Percentiles rank a stretch among this genome's conserved stretches.
phyloP scores from a whole-genome alignment of 2,329 filamentous ascomycete species.

The Sporothrix pallida region DNA sequence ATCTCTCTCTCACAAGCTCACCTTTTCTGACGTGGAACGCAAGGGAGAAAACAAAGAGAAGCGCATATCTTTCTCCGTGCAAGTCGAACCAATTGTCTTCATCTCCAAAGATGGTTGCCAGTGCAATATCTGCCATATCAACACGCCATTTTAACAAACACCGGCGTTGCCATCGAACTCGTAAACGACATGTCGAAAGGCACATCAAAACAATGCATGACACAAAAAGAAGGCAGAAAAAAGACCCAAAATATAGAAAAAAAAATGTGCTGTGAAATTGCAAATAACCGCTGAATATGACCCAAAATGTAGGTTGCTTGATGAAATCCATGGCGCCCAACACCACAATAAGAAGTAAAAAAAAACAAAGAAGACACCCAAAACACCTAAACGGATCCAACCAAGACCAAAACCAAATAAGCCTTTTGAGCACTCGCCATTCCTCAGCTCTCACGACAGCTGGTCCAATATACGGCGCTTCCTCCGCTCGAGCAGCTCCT shows the following conservation, averaged over 20 bases:
- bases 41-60: constrained; percentile 4
- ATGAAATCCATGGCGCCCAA: not conserved
- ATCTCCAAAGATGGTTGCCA: too few species aligned
- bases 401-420: not conserved
- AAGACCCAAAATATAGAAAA: not conserved
- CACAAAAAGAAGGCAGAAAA: not conserved
- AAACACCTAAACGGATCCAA: not conserved
- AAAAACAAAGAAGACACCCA: not conserved
- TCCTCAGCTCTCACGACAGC: constrained; percentile 35
- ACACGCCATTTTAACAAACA: not conserved
- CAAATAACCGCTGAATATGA: not conserved
- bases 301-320: not conserved
- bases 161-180: not conserved
- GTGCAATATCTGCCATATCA: not conserved
- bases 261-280: not conserved
- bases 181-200: not conserved
- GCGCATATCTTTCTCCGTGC: too few species aligned
- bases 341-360: not conserved
- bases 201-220: too few species aligned
- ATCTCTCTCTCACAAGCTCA: not conserved
- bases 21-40: not conserved
- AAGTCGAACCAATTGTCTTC: too few species aligned
- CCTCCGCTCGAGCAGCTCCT: constrained; percentile 86
- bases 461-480: constrained; percentile 84
- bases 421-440: not conserved